Evolutionary conservation across 1,139 yeast genomes (phyloP).

Genomic region (Debaryomycetaceae sp.): DNA sequence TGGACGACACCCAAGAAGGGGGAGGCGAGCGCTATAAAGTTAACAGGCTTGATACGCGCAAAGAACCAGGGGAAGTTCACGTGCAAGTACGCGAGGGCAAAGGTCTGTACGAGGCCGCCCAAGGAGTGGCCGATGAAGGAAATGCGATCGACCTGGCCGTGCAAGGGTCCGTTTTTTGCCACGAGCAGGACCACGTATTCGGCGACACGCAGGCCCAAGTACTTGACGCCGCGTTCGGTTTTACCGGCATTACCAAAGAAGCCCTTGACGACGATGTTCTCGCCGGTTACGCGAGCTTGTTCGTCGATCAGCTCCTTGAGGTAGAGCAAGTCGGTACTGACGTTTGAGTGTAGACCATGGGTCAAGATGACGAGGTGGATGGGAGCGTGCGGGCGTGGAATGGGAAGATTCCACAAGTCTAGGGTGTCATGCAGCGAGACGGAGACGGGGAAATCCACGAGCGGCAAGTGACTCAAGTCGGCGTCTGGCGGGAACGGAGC

Average conservation of each 20-base stretch:
- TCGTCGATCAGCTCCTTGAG: constrained; percentile 69
- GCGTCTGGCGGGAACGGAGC: constrained; percentile 34
- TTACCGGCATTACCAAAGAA: constrained; percentile 76
- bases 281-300: constrained; percentile 21
- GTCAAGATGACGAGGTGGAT: constrained; percentile 71
- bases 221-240: constrained; percentile 86
- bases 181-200: constrained; percentile 60
- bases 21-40: constrained; percentile 76
- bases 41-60: constrained; percentile 54
- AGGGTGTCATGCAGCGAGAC: constrained; percentile 50
- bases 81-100: constrained; percentile 76
- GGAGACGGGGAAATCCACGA: constrained; percentile 12
- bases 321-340: constrained; percentile 80
- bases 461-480: constrained; percentile 31
- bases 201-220: constrained; percentile 74
- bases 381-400: constrained; percentile 36
- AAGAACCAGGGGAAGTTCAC: constrained; percentile 68
- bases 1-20: constrained; percentile 78
- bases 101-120: constrained; percentile 86
- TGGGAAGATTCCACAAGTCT: constrained; percentile 61
- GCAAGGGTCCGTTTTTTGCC: constrained; percentile 20
- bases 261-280: constrained; percentile 67
- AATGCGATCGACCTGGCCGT: constrained; percentile 40
- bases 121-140: constrained; percentile 89
- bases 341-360: constrained; percentile 88